phyloP scores from a whole-genome alignment of 2,329 filamentous ascomycete species.

The Hansfordia pulvinata region DNA sequence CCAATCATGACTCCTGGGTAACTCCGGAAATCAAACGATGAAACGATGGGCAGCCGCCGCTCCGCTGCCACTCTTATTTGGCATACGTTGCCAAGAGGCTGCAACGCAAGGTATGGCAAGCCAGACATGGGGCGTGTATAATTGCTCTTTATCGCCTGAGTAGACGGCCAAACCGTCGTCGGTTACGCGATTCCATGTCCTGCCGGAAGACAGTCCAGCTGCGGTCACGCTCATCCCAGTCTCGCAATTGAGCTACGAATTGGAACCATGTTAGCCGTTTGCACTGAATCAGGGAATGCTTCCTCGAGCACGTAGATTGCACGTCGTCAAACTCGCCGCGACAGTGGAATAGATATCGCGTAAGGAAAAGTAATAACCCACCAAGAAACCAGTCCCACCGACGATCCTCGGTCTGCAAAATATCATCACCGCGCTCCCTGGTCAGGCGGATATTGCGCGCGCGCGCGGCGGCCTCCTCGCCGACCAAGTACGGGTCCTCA shows the following conservation, averaged over 20 bases:
- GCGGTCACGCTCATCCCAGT: conserved; percentile 34
- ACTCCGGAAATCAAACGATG: too few relatives aligned
- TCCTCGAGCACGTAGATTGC: too few relatives aligned
- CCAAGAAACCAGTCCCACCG: conserved; percentile 49
- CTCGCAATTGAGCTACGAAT: conserved; percentile 33
- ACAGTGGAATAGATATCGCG: too few relatives aligned
- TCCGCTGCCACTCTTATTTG: too few relatives aligned
- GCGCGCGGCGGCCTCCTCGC: conserved; percentile 46
- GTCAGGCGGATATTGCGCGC: conserved; percentile 43
- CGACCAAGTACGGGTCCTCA: conserved; percentile 56
- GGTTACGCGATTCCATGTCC: conserved; percentile 19
- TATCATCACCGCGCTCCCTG: conserved; percentile 39
- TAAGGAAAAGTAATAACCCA: conserved; percentile 19
- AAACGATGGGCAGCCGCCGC: too few relatives aligned
- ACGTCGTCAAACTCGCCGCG: too few relatives aligned
- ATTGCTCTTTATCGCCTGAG: conserved; percentile 22
- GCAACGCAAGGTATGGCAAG: too few relatives aligned
- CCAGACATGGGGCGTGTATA: too few relatives aligned
- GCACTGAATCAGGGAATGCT: too few relatives aligned
- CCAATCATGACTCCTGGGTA: too few relatives aligned
- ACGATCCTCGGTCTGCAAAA: conserved; percentile 41
- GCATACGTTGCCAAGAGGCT: too few relatives aligned
- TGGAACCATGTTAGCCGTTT: conserved; percentile 5
- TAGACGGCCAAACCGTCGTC: conserved; percentile 25
- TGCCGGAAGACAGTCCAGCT: conserved; percentile 29